phyloP scores from a whole-genome alignment of 805 yeast species.

The Ogataea siamensis region DNA sequence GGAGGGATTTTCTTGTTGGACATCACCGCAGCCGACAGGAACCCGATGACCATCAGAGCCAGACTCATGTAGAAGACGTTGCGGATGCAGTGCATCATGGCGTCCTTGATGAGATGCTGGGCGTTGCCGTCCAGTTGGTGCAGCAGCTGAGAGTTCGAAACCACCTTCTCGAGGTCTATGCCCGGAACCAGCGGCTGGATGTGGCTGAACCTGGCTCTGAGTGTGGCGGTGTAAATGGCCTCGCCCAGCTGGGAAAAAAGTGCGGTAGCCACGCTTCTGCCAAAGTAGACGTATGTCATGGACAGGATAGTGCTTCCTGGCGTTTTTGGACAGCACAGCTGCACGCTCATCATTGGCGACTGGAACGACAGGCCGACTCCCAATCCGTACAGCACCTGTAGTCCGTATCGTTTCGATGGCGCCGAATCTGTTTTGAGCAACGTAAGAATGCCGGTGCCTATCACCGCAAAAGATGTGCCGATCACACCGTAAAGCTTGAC shows the following conservation, averaged over 20 bases:
- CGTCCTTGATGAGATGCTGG: constrained; percentile 15
- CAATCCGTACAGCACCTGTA: constrained; percentile 44
- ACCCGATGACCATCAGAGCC: constrained; percentile 35
- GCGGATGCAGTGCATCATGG: constrained; percentile 38
- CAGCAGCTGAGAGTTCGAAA: constrained; percentile 5
- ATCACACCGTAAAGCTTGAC: constrained; percentile 42
- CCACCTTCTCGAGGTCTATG: not conserved
- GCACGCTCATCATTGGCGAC: constrained; percentile 41
- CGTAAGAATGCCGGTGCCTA: constrained; percentile 45
- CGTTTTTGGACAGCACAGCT: constrained; percentile 49
- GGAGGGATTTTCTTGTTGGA: constrained; percentile 43
- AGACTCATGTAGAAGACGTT: constrained; percentile 41
- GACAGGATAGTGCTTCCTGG: constrained; percentile 50
- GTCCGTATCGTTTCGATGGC: constrained; percentile 40
- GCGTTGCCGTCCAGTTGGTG: constrained; percentile 12
- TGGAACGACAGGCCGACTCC: constrained; percentile 47
- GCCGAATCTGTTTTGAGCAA: constrained; percentile 41
- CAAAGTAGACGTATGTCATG: constrained; percentile 44
- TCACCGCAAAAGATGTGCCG: constrained; percentile 36
- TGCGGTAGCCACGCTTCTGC: constrained; percentile 46
- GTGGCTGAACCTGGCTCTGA: constrained; percentile 22
- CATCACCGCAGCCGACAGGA: constrained; percentile 36
- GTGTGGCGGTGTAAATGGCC: constrained; percentile 36
- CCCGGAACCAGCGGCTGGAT: constrained; percentile 3
- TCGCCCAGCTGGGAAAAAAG: constrained; percentile 43